Conservation (phyloP, 2,329 filamentous ascomycete genomes). For the Fusarium luffae region DNA sequence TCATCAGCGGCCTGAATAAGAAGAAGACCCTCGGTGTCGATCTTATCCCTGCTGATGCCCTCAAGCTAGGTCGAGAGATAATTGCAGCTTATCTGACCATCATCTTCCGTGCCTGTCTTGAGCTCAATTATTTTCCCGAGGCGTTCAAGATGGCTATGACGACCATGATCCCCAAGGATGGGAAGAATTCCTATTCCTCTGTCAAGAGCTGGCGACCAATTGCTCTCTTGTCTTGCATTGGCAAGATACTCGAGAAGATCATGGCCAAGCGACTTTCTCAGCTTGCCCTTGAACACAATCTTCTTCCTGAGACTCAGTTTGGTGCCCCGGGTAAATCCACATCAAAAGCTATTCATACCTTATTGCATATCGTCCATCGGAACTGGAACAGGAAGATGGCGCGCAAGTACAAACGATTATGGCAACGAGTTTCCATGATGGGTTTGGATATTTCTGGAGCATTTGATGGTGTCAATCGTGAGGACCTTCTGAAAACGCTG, state of each 20-base stretch:
- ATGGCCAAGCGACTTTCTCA: neutral
- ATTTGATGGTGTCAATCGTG: neutral
- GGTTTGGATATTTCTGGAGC: constrained; percentile 22
- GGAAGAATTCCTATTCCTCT: neutral
- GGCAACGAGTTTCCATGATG: neutral
- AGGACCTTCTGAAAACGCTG: constrained; percentile 2
- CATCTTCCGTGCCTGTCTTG: constrained; percentile 13
- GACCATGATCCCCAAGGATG: constrained; percentile 10
- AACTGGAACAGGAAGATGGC: neutral
- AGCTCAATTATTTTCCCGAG: constrained; percentile 2
- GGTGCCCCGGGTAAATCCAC: neutral
- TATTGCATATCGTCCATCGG: neutral
- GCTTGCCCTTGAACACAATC: neutral
- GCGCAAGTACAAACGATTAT: neutral
- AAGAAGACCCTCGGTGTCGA: constrained; percentile 11
- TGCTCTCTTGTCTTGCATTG: neutral
- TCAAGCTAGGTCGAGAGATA: neutral
- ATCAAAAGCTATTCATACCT: neutral
- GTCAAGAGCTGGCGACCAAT: constrained; percentile 23
- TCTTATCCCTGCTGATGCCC: constrained; percentile 3
- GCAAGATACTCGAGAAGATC: constrained; percentile 19
- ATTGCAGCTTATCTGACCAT: neutral
- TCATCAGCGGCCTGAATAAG: neutral
- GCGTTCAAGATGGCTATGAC: constrained; percentile 10
- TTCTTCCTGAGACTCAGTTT: neutral